phyloP scores from a whole-genome alignment of 768 basidiomycete genomes.

The Pleurotus platypus region DNA sequence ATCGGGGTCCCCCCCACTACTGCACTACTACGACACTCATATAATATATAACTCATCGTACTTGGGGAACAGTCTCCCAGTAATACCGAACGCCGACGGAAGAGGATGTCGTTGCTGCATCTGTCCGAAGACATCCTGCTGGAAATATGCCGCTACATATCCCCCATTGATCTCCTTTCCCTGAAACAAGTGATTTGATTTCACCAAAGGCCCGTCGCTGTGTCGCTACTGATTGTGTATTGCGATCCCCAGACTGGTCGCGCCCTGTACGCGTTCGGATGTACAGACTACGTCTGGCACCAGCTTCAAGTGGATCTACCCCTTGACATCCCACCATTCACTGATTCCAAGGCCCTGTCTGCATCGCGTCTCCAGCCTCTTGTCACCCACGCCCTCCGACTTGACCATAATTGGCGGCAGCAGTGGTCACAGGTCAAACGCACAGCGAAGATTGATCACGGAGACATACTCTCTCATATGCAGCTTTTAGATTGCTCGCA shows the following conservation, averaged over 20 bases:
- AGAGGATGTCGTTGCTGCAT: slow-evolving; percentile 19
- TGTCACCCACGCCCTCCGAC: slow-evolving; percentile 38
- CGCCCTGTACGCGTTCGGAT: slow-evolving; percentile 49
- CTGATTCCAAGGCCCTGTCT: slow-evolving; percentile 27
- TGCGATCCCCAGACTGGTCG: slow-evolving; percentile 52
- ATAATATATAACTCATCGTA: no score
- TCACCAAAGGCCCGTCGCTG: no score
- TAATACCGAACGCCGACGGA: neutral
- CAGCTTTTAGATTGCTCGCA: slow-evolving; percentile 40
- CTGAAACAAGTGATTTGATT: slow-evolving; percentile 40
- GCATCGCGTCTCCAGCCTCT: slow-evolving; percentile 36
- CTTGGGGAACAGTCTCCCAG: no score
- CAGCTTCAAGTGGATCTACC: slow-evolving; percentile 43
- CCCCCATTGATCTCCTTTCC: slow-evolving; percentile 38
- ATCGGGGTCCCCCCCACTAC: no score
- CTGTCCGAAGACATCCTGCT: slow-evolving; percentile 45
- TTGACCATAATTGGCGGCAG: slow-evolving; percentile 49
- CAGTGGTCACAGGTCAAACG: slow-evolving; percentile 29
- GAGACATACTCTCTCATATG: slow-evolving; percentile 40
- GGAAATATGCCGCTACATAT: slow-evolving; percentile 27
- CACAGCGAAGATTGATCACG: slow-evolving; percentile 32
- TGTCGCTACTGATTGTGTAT: slow-evolving; percentile 3
- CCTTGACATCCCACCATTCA: slow-evolving; percentile 36
- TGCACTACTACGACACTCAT: no score
- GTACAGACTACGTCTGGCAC: slow-evolving; percentile 56